Percentiles rank a stretch among this genome's conserved stretches.
These are phyloP conservation scores for Ogataea polymorpha DNA, from an alignment of 805 yeast genomes.

Conservation along the genomic window DNA sequence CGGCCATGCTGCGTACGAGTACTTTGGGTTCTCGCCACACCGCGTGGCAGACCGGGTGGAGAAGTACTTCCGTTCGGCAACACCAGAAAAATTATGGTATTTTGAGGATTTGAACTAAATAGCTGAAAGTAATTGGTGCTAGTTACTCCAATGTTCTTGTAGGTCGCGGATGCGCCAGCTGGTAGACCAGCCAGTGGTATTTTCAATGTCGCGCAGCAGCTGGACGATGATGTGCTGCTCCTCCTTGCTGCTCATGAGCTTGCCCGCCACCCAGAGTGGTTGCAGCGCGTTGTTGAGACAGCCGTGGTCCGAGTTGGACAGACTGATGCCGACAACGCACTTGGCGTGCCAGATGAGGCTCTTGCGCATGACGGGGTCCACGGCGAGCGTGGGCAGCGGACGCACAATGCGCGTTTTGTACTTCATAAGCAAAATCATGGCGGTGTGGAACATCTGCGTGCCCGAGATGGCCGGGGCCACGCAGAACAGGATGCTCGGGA, in stretches of 20 bases:
- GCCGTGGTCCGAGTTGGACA: slow-evolving; percentile 30
- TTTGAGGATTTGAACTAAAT: slow-evolving; percentile 31
- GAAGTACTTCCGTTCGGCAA: slow-evolving; percentile 21
- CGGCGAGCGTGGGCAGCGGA: slow-evolving; percentile 7
- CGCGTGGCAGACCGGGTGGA: slow-evolving; percentile 61
- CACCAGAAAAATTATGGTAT: slow-evolving; percentile 23
- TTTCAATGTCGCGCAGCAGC: slow-evolving; percentile 22
- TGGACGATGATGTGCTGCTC: slow-evolving; percentile 25
- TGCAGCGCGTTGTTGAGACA: slow-evolving; percentile 28
- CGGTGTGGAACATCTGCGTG: slow-evolving; percentile 40
- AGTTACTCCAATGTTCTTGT: slow-evolving; percentile 20
- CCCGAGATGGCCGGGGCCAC: slow-evolving; percentile 41
- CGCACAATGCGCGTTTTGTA: slow-evolving; percentile 35
- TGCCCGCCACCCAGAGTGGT: slow-evolving; percentile 29
- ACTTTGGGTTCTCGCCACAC: slow-evolving; percentile 85
- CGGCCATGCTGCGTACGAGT: slow-evolving; percentile 74
- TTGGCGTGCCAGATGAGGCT: slow-evolving; percentile 36
- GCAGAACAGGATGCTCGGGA: slow-evolving; percentile 37
- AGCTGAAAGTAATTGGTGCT: background rate
- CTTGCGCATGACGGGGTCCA: slow-evolving; percentile 16
- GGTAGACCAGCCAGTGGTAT: slow-evolving; percentile 26
- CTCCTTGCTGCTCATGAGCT: slow-evolving; percentile 24
- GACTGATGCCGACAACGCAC: slow-evolving; percentile 35
- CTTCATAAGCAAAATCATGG: slow-evolving; percentile 37
- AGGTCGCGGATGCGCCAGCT: slow-evolving; percentile 21